phyloP scores from a whole-genome alignment of 352 stramenopile species.

The Phytophthora nicotianae region DNA sequence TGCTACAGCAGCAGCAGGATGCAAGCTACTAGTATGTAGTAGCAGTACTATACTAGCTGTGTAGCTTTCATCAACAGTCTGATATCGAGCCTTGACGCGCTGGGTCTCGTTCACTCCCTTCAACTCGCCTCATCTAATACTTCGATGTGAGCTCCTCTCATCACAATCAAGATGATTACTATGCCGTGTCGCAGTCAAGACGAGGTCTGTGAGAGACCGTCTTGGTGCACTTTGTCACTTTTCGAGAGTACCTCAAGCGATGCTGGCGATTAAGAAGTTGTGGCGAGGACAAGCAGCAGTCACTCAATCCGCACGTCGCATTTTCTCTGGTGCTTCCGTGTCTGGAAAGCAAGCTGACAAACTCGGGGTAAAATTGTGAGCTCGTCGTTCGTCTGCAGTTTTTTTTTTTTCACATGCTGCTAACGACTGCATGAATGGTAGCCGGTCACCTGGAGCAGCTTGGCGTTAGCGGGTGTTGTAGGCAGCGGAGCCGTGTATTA shows the following conservation, averaged over 20 bases:
- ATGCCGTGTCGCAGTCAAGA: conserved; percentile 2
- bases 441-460: conserved; percentile 81
- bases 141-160: neutral
- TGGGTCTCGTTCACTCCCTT: no score
- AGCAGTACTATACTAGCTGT: no score
- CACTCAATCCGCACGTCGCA: conserved; percentile 17
- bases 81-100: no score
- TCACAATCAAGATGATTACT: conserved; percentile 14
- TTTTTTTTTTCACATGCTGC: neutral
- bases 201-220: no score
- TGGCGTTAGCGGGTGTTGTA: conserved; percentile 69
- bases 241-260: conserved; percentile 4
- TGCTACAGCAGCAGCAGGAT: no score
- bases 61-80: no score
- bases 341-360: conserved; percentile 45
- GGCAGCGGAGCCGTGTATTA: conserved; percentile 77
- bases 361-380: conserved; percentile 43
- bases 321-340: conserved; percentile 38
- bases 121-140: no score
- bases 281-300: conserved; percentile 1
- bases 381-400: neutral
- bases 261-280: conserved; percentile 18
- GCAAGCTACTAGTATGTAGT: no score
- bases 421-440: conserved; percentile 17
- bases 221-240: neutral